Percentiles rank a stretch among this genome's conserved stretches.
Conservation (phyloP, 495 filamentous ascomycete genomes). For the Penicillium robsamsonii region DNA sequence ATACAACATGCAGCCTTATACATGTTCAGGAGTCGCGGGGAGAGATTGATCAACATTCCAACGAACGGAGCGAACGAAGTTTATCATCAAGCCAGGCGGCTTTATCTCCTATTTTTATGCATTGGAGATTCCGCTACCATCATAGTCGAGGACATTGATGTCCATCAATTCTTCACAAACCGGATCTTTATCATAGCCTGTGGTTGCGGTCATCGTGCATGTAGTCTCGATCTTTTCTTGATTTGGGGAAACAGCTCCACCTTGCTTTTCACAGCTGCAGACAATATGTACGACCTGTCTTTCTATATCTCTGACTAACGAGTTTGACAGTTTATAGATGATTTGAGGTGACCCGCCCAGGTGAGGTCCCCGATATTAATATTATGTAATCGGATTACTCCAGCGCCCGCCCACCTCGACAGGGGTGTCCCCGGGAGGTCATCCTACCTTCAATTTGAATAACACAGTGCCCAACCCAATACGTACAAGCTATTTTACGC, state of each 20-base stretch:
- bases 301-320: background rate
- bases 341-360: background rate
- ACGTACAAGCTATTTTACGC: no score
- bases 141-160: background rate
- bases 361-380: background rate
- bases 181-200: background rate
- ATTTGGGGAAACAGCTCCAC: background rate
- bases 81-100: background rate
- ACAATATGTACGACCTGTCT: background rate
- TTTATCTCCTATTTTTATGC: background rate
- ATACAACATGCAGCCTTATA: background rate
- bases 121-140: background rate
- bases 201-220: background rate
- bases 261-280: background rate
- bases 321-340: background rate
- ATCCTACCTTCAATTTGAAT: no score
- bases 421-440: no score
- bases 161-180: background rate
- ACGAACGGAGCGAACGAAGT: background rate
- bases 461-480: no score
- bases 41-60: conserved; percentile 2
- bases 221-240: background rate
- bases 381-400: background rate
- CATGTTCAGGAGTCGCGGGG: no score
- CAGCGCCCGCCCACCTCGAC: no score